A percentile compares a stretch with the other conserved stretches of the same genome.
phyloP scores from a whole-genome alignment of 495 filamentous ascomycete genomes.

The Delitschia confertaspora region DNA sequence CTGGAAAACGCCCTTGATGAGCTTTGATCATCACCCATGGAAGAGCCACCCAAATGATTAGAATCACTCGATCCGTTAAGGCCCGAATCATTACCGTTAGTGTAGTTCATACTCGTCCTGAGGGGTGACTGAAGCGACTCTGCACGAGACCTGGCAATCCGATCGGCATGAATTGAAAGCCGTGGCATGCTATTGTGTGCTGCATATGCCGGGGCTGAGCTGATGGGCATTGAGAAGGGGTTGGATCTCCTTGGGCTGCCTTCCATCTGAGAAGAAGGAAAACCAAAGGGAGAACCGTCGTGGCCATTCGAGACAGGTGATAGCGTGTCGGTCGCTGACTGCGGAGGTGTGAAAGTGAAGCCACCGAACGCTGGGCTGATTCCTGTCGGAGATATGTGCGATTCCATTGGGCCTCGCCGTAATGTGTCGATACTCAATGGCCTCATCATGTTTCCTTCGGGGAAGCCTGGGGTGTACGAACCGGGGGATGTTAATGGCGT shows the following conservation, averaged over 20 bases:
- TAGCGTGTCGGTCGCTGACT: conserved; percentile 35
- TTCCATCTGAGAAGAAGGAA: conserved; percentile 21
- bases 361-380: conserved; percentile 53
- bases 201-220: conserved; percentile 21
- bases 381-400: conserved; percentile 53
- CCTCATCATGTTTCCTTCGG: conserved; percentile 45
- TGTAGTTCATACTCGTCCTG: conserved; percentile 35
- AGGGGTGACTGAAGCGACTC: conserved; percentile 33
- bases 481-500: conserved; percentile 50
- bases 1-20: conserved; percentile 18
- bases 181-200: conserved; percentile 32
- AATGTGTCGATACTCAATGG: conserved; percentile 55
- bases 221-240: conserved; percentile 28
- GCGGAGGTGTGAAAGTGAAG: conserved; percentile 49
- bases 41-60: conserved; percentile 12
- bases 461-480: conserved; percentile 40
- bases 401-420: conserved; percentile 43
- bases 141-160: conserved; percentile 26
- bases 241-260: conserved; percentile 25
- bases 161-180: conserved; percentile 30
- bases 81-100: conserved; percentile 19
- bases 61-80: conserved; percentile 19
- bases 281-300: conserved; percentile 27
- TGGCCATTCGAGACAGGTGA: conserved; percentile 31
- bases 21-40: conserved; percentile 13